A percentile compares a stretch with the other conserved stretches of the same genome.
Conservation (phyloP, 164 flowering plant genomes). For the Platanus orientalis region DNA sequence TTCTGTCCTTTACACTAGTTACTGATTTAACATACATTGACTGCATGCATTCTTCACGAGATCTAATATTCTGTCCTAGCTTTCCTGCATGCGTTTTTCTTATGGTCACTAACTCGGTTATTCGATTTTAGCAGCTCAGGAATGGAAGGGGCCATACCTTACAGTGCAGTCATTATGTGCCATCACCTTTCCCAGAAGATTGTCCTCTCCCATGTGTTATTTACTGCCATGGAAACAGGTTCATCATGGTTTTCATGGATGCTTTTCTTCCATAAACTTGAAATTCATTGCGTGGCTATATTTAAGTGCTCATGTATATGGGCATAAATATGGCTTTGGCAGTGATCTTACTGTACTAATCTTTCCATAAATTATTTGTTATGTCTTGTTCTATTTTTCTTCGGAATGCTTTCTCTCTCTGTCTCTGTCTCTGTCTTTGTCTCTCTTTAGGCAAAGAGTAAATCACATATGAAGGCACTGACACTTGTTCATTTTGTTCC, state of each 20-base stretch:
- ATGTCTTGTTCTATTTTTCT: too few relatives aligned
- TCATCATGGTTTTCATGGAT: neutral
- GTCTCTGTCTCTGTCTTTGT: neutral
- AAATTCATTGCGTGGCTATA: neutral
- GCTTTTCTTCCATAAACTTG: neutral
- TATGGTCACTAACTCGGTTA: constrained; percentile 10
- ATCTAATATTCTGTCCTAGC: too few relatives aligned
- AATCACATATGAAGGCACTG: constrained; percentile 2
- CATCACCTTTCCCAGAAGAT: constrained; percentile 59
- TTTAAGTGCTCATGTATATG: neutral
- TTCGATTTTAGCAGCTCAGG: constrained; percentile 45
- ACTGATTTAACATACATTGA: neutral
- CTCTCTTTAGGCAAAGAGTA: neutral
- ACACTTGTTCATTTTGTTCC: neutral
- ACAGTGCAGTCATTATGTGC: constrained; percentile 86
- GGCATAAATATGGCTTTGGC: neutral
- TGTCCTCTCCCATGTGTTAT: constrained; percentile 91
- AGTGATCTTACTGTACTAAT: constrained; percentile 1
- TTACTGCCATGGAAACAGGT: constrained; percentile 99
- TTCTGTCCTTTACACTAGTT: constrained; percentile 9
- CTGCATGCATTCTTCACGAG: neutral
- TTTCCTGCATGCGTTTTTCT: neutral
- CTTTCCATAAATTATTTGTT: constrained; percentile 1
- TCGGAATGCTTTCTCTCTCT: too few relatives aligned
- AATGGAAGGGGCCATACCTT: constrained; percentile 67